Percentiles rank a stretch among this genome's conserved stretches.
phyloP scores from a whole-genome alignment of 305 asterid species.

The Ajuga reptans region DNA sequence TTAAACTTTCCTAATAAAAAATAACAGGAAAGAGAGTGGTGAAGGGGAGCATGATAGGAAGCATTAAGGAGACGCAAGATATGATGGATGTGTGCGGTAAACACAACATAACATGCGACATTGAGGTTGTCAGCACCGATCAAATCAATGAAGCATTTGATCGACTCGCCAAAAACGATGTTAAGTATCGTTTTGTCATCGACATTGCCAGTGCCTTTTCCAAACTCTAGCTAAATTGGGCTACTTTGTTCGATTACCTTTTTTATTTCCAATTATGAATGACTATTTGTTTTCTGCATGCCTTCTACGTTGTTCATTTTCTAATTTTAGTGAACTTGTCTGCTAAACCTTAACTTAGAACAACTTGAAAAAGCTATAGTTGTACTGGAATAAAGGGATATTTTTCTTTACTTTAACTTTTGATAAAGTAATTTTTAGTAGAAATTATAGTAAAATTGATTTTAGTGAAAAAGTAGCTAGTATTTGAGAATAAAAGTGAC shows the following conservation, averaged over 20 bases:
- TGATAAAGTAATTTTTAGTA: too few species aligned
- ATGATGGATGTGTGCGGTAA: conserved; percentile 72
- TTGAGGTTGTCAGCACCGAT: conserved; percentile 50
- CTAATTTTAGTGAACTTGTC: too few species aligned
- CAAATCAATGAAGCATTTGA: conserved; percentile 53
- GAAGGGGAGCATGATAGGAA: conserved; percentile 79
- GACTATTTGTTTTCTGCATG: too few species aligned
- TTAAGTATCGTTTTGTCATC: conserved; percentile 77
- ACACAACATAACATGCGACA: conserved; percentile 60
- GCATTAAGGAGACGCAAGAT: conserved; percentile 77
- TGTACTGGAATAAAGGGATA: too few species aligned
- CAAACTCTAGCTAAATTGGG: conserved; percentile 4
- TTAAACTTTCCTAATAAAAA: background rate
- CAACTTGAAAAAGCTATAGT: too few species aligned
- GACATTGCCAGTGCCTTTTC: conserved; percentile 43
- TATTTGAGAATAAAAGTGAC: too few species aligned
- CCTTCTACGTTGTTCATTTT: too few species aligned
- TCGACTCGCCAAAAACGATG: conserved; percentile 62
- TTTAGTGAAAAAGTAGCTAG: too few species aligned
- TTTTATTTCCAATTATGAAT: conserved; percentile 9
- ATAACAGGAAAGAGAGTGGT: conserved; percentile 61
- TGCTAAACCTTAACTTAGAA: too few species aligned
- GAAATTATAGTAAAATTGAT: too few species aligned
- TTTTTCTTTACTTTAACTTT: too few species aligned
- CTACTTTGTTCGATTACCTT: background rate